Percentiles rank a stretch among this genome's conserved stretches.
These are phyloP conservation scores for Iris pallida DNA, from an alignment of 116 monocot genomes.

Conservation along the genomic window DNA sequence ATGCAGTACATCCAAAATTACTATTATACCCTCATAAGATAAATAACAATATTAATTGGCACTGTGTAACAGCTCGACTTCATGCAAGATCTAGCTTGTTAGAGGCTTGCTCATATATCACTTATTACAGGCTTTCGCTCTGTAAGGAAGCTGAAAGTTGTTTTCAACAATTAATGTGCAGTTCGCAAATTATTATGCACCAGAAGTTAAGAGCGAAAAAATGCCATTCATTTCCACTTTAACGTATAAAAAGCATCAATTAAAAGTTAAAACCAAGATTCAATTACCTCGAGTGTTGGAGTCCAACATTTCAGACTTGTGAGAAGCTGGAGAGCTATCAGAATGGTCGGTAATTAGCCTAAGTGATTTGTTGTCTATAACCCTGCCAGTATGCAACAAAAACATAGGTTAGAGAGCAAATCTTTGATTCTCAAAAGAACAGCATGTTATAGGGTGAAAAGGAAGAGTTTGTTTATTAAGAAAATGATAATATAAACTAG, in stretches of 20 bases:
- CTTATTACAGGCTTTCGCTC: too few relatives aligned
- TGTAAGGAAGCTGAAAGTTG: too few relatives aligned
- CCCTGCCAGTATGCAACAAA: slow-evolving; percentile 35
- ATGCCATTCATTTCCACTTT: neutral
- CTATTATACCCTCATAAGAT: too few relatives aligned
- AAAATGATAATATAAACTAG: too few relatives aligned
- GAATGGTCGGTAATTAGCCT: slow-evolving; percentile 72
- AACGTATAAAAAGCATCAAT: neutral
- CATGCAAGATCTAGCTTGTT: too few relatives aligned
- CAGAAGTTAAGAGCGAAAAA: neutral
- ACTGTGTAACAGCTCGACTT: too few relatives aligned
- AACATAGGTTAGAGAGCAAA: slow-evolving; percentile 6
- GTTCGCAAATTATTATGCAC: too few relatives aligned
- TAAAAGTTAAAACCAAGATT: slow-evolving; percentile 1
- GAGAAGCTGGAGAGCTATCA: slow-evolving; percentile 51
- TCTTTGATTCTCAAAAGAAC: neutral
- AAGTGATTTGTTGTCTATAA: slow-evolving; percentile 89
- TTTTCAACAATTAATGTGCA: too few relatives aligned
- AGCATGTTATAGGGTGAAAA: neutral
- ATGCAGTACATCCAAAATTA: too few relatives aligned
- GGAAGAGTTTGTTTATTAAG: too few relatives aligned
- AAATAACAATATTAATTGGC: too few relatives aligned
- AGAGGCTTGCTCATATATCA: too few relatives aligned
- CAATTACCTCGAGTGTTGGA: slow-evolving; percentile 51
- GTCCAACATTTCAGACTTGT: slow-evolving; percentile 54